phyloP scores from a whole-genome alignment of 2,329 filamentous ascomycete genomes.

The Zymoseptoria passerinii region DNA sequence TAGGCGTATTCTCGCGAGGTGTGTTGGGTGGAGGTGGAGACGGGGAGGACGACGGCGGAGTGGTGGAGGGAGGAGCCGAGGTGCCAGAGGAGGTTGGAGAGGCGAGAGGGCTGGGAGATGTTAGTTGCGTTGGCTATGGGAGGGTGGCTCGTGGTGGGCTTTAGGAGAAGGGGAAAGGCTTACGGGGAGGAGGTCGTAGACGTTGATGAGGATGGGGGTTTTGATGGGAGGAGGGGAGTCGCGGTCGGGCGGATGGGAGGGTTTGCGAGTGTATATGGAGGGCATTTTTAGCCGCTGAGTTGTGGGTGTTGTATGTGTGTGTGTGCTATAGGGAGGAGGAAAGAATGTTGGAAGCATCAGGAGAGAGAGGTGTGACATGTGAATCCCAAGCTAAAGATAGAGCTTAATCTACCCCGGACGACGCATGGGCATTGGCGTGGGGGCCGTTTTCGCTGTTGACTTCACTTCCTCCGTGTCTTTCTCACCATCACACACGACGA shows the following conservation, averaged over 20 bases:
- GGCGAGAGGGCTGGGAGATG: constrained; percentile 54
- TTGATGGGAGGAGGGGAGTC: constrained; percentile 11
- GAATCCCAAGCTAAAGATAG: too few relatives aligned
- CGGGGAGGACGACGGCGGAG: constrained; percentile 69
- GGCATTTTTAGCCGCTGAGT: background rate
- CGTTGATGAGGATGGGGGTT: constrained; percentile 30
- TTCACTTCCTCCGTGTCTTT: too few relatives aligned
- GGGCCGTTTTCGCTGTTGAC: too few relatives aligned
- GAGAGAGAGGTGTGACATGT: too few relatives aligned
- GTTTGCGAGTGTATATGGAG: constrained; percentile 7
- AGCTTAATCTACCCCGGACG: too few relatives aligned
- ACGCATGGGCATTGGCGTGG: too few relatives aligned
- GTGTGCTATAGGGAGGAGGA: too few relatives aligned
- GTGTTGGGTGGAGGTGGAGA: constrained; percentile 75
- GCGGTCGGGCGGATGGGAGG: constrained; percentile 5
- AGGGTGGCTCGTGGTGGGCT: constrained; percentile 1
- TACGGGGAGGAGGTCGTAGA: constrained; percentile 33
- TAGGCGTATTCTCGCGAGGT: constrained; percentile 76
- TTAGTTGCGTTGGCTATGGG: too few relatives aligned
- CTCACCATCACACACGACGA: too few relatives aligned
- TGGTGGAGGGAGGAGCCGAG: constrained; percentile 71
- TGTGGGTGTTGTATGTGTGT: background rate
- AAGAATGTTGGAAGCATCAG: too few relatives aligned
- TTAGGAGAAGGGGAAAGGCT: background rate
- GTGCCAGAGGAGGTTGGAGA: constrained; percentile 71